Percentiles rank a stretch among this genome's conserved stretches.
Conservation (phyloP, 306 rosid genomes). For the Dryas octopetala region DNA sequence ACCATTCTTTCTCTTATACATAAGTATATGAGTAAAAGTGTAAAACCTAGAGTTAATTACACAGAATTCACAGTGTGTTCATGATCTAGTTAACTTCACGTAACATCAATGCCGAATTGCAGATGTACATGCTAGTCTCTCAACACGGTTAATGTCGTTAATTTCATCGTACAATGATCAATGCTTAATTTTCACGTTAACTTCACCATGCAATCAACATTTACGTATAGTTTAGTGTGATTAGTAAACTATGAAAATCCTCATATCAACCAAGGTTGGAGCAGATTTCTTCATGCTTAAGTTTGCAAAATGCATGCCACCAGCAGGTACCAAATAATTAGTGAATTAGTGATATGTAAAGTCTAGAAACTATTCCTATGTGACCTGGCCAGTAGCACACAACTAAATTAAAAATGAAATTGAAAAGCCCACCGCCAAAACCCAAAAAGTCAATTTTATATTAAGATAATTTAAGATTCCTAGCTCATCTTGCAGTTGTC, state of each 20-base stretch:
- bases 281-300: conserved; percentile 20
- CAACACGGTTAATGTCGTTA: not conserved
- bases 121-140: not conserved
- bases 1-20: no score
- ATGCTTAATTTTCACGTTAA: not conserved
- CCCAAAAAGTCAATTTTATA: not conserved
- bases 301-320: conserved; percentile 10
- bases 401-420: not conserved
- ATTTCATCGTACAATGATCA: not conserved
- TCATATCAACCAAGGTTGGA: not conserved
- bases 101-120: not conserved
- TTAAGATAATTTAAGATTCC: not conserved
- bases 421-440: not conserved
- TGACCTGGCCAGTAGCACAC: not conserved
- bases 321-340: not conserved
- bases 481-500: not conserved
- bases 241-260: not conserved
- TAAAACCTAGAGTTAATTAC: no score
- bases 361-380: not conserved
- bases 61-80: not conserved
- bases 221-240: not conserved
- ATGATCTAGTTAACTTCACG: not conserved
- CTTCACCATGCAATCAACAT: not conserved
- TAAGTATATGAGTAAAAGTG: no score
- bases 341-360: not conserved